Evolutionary conservation across 148 eudicot species (phyloP).

Genomic region (Amaranthus hypochondriacus): DNA sequence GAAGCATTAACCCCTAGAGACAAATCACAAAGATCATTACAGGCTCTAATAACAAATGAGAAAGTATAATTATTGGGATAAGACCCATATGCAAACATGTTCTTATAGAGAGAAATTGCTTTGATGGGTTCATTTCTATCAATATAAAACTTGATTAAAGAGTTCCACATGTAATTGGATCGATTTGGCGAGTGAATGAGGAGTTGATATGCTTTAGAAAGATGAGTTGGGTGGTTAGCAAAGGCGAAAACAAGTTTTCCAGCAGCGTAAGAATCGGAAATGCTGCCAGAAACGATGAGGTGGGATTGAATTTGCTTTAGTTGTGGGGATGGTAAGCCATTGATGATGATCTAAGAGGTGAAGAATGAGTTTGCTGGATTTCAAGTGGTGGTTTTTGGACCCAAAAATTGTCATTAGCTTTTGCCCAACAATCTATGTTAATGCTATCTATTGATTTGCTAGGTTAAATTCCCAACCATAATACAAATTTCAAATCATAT

Average conservation of each 20-base stretch:
- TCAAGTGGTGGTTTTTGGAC: constrained; percentile 31
- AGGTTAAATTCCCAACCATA: too few relatives aligned
- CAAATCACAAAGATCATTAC: constrained; percentile 36
- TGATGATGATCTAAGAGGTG: constrained; percentile 44
- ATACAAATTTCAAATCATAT: too few relatives aligned
- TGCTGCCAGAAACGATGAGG: constrained; percentile 50
- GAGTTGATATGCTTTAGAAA: constrained; percentile 37
- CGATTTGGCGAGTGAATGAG: constrained; percentile 39
- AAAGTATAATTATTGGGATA: constrained; percentile 67
- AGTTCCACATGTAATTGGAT: constrained; percentile 54
- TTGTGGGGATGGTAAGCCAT: constrained; percentile 35
- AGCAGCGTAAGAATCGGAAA: constrained; percentile 53
- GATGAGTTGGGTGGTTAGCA: constrained; percentile 24
- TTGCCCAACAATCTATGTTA: neutral
- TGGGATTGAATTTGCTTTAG: constrained; percentile 69
- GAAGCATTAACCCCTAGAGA: constrained; percentile 42
- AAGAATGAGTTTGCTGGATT: constrained; percentile 37
- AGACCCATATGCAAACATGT: constrained; percentile 39
- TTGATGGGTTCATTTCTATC: constrained; percentile 29
- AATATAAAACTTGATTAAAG: constrained; percentile 39
- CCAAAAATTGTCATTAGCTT: constrained; percentile 28
- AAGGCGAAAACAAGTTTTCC: constrained; percentile 47
- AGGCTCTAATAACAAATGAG: constrained; percentile 55
- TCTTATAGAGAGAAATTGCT: constrained; percentile 38
- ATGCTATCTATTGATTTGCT: too few relatives aligned